Evolutionary conservation across 2,329 filamentous ascomycete species (phyloP).

Genomic region (Neocucurbitaria cava): DNA sequence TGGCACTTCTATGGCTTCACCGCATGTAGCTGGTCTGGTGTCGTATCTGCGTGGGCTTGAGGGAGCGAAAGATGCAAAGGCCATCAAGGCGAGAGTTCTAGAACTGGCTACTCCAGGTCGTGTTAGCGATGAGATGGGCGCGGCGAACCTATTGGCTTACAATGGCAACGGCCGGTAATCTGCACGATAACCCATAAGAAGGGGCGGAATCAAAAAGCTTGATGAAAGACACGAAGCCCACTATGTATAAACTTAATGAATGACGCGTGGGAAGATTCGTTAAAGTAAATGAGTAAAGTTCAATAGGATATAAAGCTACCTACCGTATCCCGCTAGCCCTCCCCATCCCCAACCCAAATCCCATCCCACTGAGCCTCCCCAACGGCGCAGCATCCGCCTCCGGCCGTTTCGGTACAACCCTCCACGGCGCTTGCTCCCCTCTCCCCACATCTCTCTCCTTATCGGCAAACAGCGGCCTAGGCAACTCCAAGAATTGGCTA

Average conservation of each 20-base stretch:
- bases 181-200: not conserved
- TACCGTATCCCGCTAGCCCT: not conserved
- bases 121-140: conserved; percentile 29
- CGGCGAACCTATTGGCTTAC: conserved; percentile 35
- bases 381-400: conserved; percentile 30
- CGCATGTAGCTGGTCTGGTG: conserved; percentile 71
- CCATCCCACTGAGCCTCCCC: conserved; percentile 35
- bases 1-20: conserved; percentile 71
- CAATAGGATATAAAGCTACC: not conserved
- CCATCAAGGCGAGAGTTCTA: conserved; percentile 28
- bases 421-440: conserved; percentile 6
- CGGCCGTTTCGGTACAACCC: conserved; percentile 25
- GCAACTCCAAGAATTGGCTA: conserved; percentile 23
- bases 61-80: conserved; percentile 28
- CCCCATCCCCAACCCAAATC: conserved; percentile 25
- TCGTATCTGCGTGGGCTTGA: conserved; percentile 70
- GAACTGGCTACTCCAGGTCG: conserved; percentile 25
- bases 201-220: not conserved
- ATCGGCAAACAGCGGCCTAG: conserved; percentile 22
- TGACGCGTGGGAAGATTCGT: too few species aligned
- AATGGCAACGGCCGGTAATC: conserved; percentile 28
- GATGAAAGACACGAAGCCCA: not conserved
- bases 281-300: not conserved
- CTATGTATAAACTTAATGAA: not conserved
- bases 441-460: conserved; percentile 10